These are phyloP conservation scores for Fusarium continuum DNA, from an alignment of 2,329 filamentous ascomycete species.

Conservation along the genomic window DNA sequence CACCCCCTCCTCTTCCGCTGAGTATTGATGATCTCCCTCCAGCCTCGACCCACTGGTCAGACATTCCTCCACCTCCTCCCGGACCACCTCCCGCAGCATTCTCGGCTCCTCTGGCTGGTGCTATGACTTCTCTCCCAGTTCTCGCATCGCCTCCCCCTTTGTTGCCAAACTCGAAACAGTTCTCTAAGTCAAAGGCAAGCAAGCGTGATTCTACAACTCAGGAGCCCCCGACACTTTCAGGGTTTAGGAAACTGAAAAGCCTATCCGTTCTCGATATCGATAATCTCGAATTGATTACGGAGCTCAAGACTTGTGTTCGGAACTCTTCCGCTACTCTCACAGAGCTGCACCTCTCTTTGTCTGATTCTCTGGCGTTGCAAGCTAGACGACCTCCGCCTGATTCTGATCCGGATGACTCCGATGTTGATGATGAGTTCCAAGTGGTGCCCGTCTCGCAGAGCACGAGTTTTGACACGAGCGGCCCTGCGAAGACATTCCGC, in stretches of 20 bases:
- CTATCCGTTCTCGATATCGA: conserved; percentile 70
- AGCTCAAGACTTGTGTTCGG: conserved; percentile 64
- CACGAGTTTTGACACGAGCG: conserved; percentile 50
- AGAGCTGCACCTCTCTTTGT: conserved; percentile 67
- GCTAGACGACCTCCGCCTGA: conserved; percentile 51
- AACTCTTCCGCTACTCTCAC: conserved; percentile 64
- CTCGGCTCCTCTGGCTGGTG: conserved; percentile 24
- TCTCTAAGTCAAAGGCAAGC: conserved; percentile 46
- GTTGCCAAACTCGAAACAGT: conserved; percentile 49
- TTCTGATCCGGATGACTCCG: conserved; percentile 59
- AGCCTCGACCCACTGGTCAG: conserved; percentile 45
- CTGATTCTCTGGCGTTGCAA: conserved; percentile 57
- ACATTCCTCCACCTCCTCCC: conserved; percentile 38
- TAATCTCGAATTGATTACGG: conserved; percentile 62
- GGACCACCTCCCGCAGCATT: conserved; percentile 33
- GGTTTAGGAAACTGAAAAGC: conserved; percentile 63
- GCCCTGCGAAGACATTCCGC: conserved; percentile 56
- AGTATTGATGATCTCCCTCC: conserved; percentile 41
- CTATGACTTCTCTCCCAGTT: conserved; percentile 22
- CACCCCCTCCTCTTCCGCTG: conserved; percentile 58
- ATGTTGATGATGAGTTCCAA: conserved; percentile 65
- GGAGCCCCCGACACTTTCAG: conserved; percentile 64
- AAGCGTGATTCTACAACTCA: conserved; percentile 46
- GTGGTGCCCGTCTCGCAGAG: conserved; percentile 50
- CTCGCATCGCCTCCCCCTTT: conserved; percentile 44